Evolutionary conservation across 1,284 basidiomycete species (phyloP), one percentile per base, ranked within the genome.

Genomic region (Kalmanozyma brasiliensis): DNA sequence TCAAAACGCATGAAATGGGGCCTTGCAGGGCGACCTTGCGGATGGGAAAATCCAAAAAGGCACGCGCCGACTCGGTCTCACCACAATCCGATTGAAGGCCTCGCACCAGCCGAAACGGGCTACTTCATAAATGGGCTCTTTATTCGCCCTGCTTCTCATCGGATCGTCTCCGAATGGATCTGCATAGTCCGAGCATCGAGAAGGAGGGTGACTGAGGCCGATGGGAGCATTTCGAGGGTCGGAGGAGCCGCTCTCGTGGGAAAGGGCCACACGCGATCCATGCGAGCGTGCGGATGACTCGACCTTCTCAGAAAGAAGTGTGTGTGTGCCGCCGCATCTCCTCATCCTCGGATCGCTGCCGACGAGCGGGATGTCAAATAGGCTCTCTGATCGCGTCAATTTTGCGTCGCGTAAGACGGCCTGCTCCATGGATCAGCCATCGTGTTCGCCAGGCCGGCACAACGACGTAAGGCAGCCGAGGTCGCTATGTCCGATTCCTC

Each of bases 271-370:
- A n/a, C n/a, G n/a, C n/a, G n/a, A n/a, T n/a, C 26, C 26, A 29
- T 11, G 11, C 26, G 26, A 29, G 6, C 26, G 11, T 29, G 26
- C 26, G 19, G 34, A 47, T 53, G 52, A 53, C 52, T 53, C 52
- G 52, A 53, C 52, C 29, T 47, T 47, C 52, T 41, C 40, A 43
- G 49, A 51, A 48, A n/a, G n/a, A 9, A 3, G 34, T 17, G 34
- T 2, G 14, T 3, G 34, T 35, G 34, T 35, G 34, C 34, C 16
- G 16, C 16, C 34, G 34, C 16, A 16, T 16, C 34, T 35, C 26
- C 26, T 11, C 11, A 11, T 29, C 11, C 26, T 29, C 26, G 26
- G 26, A 29, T 29, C 26, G 26, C 26, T 29, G 26, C 26, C 26
- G 26, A 29, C 26, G n/a, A 37, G 36, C 36, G 17, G 8, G 36